These are phyloP conservation scores for Candida sanyiensis DNA, from an alignment of 805 yeast genomes.

Conservation along the genomic window DNA sequence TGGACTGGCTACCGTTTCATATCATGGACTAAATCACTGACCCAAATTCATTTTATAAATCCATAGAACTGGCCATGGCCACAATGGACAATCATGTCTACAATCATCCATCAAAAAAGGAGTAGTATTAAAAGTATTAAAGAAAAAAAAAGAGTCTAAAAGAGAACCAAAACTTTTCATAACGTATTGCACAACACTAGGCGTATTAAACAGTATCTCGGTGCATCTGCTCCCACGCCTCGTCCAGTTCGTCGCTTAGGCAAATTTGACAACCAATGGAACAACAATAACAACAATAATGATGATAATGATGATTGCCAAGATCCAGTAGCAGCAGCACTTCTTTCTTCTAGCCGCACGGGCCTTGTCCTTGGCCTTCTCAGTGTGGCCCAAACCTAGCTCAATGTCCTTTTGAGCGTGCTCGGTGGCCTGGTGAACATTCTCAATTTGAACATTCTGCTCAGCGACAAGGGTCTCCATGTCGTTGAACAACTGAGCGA, in stretches of 20 bases:
- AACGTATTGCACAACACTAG: constrained; percentile 1
- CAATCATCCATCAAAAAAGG: no score
- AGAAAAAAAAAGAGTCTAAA: not conserved
- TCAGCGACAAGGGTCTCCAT: constrained; percentile 95
- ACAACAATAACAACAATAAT: constrained; percentile 66
- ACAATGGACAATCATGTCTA: no score
- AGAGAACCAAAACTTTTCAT: constrained; percentile 2
- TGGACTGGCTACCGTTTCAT: constrained; percentile 18
- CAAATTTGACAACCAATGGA: constrained; percentile 23
- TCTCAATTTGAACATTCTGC: constrained; percentile 84
- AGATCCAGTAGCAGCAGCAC: constrained; percentile 74
- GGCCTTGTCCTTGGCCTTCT: constrained; percentile 84
- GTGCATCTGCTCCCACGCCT: not conserved
- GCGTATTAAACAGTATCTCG: not conserved
- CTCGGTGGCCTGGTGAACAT: constrained; percentile 72
- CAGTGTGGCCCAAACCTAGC: constrained; percentile 90
- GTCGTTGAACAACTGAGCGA: constrained; percentile 90
- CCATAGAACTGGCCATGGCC: no score
- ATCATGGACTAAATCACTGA: constrained; percentile 26
- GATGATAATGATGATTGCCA: constrained; percentile 51
- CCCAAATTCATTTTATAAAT: constrained; percentile 17
- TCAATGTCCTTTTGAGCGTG: constrained; percentile 88
- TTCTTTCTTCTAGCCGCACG: constrained; percentile 86
- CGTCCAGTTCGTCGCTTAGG: no score
- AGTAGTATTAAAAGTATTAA: no score